Percentiles rank a stretch among this genome's conserved stretches.
Conservation (phyloP, 2,329 filamentous ascomycete genomes). For the Periconia macrospinosa region DNA sequence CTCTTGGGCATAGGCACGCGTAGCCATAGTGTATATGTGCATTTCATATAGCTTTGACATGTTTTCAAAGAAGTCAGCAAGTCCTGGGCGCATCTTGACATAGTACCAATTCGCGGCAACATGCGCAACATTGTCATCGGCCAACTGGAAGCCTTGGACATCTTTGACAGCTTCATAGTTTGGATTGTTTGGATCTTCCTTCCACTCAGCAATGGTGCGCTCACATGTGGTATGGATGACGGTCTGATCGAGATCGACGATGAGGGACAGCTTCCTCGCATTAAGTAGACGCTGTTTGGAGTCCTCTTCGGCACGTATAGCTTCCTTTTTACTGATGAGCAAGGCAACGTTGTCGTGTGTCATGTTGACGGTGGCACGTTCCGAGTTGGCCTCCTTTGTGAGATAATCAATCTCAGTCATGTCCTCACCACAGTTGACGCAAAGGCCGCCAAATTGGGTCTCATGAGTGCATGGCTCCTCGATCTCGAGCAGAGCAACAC, state of each 20-base stretch:
- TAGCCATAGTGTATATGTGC: conserved; percentile 99
- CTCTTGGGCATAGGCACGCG: conserved; percentile 88
- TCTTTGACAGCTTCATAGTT: conserved; percentile 91
- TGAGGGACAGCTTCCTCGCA: conserved; percentile 82
- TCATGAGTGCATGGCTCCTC: conserved; percentile 91
- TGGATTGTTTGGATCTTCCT: conserved; percentile 81
- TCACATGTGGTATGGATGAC: conserved; percentile 98
- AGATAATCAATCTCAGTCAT: conserved; percentile 91
- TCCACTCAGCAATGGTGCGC: conserved; percentile 94
- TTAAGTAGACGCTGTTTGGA: conserved; percentile 80
- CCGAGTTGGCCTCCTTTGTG: conserved; percentile 74
- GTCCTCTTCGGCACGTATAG: conserved; percentile 79
- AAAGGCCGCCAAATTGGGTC: conserved; percentile 87
- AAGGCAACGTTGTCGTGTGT: conserved; percentile 87
- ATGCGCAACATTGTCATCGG: conserved; percentile 64
- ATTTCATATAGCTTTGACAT: conserved; percentile 85
- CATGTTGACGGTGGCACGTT: conserved; percentile 91
- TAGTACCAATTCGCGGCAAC: conserved; percentile 73
- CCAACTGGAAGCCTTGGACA: conserved; percentile 83
- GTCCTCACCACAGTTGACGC: conserved; percentile 89
- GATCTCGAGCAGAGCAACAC: conserved; percentile 68
- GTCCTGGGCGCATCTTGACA: conserved; percentile 91
- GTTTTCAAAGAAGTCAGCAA: conserved; percentile 76
- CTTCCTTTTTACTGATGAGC: conserved; percentile 81
- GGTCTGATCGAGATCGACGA: conserved; percentile 96